These are phyloP conservation scores for Tephrocybe sp. DNA, from an alignment of 768 basidiomycete species.

Conservation along the genomic window DNA sequence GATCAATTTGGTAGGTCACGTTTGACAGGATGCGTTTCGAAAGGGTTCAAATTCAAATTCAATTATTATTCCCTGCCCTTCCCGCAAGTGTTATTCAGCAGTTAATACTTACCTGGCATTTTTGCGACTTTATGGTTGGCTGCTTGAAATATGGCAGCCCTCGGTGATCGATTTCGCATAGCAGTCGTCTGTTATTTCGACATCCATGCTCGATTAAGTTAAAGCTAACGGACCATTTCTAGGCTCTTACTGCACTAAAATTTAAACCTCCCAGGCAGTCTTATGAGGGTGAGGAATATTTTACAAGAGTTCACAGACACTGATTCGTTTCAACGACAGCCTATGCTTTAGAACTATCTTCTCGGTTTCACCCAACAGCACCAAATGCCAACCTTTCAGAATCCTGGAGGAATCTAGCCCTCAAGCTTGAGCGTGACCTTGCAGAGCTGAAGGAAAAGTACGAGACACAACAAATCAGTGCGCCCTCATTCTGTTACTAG, in stretches of 20 bases:
- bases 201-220: neutral
- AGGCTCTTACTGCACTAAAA: constrained; percentile 49
- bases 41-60: too few relatives aligned
- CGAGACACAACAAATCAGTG: constrained; percentile 43
- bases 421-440: constrained; percentile 41
- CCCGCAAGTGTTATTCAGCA: too few relatives aligned
- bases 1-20: too few relatives aligned
- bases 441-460: constrained; percentile 36
- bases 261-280: constrained; percentile 44
- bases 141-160: constrained; percentile 5
- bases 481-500: constrained; percentile 13
- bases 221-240: constrained; percentile 3
- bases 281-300: constrained; percentile 33
- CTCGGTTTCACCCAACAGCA: constrained; percentile 30
- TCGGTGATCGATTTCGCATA: constrained; percentile 38
- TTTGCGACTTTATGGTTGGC: too few relatives aligned
- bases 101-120: too few relatives aligned
- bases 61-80: too few relatives aligned
- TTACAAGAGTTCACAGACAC: neutral
- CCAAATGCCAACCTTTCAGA: constrained; percentile 20
- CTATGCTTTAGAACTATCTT: constrained; percentile 42
- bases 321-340: constrained; percentile 27
- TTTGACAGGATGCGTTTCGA: too few relatives aligned
- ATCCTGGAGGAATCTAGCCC: constrained; percentile 41
- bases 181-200: constrained; percentile 34